These are phyloP conservation scores for Stemphylium beticola DNA, from an alignment of 2,329 filamentous ascomycete species.

Conservation along the genomic window DNA sequence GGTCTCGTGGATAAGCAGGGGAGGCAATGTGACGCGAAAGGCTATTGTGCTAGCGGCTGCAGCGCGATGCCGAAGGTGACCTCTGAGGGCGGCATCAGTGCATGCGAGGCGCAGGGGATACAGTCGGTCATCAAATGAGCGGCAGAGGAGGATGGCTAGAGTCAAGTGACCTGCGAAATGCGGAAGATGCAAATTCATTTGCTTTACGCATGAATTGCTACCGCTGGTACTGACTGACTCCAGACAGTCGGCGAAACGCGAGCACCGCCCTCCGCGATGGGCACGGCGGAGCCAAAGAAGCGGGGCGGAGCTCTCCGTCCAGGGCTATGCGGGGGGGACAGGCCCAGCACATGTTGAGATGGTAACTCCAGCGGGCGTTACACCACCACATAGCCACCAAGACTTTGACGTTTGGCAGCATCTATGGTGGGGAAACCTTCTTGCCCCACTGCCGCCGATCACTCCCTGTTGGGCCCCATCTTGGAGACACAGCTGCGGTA, in stretches of 20 bases:
- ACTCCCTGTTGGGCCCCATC: not conserved
- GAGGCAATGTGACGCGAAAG: slow-evolving; percentile 24
- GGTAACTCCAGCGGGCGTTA: slow-evolving; percentile 17
- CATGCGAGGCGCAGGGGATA: slow-evolving; percentile 16
- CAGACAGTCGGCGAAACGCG: slow-evolving; percentile 34
- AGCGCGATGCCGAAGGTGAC: slow-evolving; percentile 19
- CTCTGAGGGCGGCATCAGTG: slow-evolving; percentile 5
- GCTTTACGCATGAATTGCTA: slow-evolving; percentile 12
- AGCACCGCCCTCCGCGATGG: slow-evolving; percentile 31
- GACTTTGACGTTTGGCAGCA: slow-evolving; percentile 13
- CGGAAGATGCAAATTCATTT: slow-evolving; percentile 16
- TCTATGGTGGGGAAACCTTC: slow-evolving; percentile 3
- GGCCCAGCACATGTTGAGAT: slow-evolving; percentile 2
- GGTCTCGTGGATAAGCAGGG: slow-evolving; percentile 24
- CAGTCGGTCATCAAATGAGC: not conserved
- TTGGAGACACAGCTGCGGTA: slow-evolving; percentile 4
- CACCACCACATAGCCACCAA: slow-evolving; percentile 16
- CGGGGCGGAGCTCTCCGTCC: slow-evolving; percentile 16
- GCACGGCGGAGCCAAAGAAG: slow-evolving; percentile 8
- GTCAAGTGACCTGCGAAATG: slow-evolving; percentile 14
- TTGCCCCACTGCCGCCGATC: slow-evolving; percentile 4
- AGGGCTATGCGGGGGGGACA: slow-evolving; percentile 19
- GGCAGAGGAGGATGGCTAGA: slow-evolving; percentile 1
- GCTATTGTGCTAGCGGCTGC: slow-evolving; percentile 28
- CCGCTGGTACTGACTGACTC: slow-evolving; percentile 15